phyloP scores from a whole-genome alignment of 2,329 filamentous ascomycete genomes.

The Trichoderma sp. region DNA sequence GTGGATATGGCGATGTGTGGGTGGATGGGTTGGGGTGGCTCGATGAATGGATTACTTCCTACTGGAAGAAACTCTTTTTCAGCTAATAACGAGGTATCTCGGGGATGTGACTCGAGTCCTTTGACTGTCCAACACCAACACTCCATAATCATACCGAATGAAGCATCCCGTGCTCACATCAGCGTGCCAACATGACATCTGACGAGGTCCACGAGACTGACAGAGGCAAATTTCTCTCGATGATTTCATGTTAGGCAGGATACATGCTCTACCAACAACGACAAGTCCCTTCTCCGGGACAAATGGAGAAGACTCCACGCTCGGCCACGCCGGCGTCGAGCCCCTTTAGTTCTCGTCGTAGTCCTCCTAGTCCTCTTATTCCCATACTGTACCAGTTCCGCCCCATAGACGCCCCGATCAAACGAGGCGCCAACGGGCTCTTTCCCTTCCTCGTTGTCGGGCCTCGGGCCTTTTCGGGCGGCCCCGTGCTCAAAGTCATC shows the following conservation, averaged over 20 bases:
- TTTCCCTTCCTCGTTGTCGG: neutral
- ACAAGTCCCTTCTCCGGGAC: neutral
- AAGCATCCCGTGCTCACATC: constrained; percentile 9
- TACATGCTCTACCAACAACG: neutral
- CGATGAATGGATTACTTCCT: neutral
- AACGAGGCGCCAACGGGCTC: constrained; percentile 7
- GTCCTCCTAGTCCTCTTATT: neutral
- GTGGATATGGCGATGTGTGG: neutral
- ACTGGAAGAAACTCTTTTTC: constrained; percentile 6
- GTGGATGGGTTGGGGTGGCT: neutral
- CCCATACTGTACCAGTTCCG: neutral
- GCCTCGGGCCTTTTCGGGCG: constrained; percentile 18
- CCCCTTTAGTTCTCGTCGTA: neutral
- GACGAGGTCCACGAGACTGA: neutral
- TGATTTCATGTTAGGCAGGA: neutral
- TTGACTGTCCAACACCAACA: neutral
- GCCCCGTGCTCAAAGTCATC: neutral
- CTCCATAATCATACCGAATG: neutral
- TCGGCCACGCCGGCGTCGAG: constrained; percentile 7
- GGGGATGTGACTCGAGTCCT: neutral
- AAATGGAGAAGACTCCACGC: neutral
- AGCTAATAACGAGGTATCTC: neutral
- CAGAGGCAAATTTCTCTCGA: neutral
- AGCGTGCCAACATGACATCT: neutral
- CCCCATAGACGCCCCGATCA: neutral